These are phyloP conservation scores for Umbelopsis sp. DNA, from an alignment of 192 early-diverging fungal species.

Conservation along the genomic window DNA sequence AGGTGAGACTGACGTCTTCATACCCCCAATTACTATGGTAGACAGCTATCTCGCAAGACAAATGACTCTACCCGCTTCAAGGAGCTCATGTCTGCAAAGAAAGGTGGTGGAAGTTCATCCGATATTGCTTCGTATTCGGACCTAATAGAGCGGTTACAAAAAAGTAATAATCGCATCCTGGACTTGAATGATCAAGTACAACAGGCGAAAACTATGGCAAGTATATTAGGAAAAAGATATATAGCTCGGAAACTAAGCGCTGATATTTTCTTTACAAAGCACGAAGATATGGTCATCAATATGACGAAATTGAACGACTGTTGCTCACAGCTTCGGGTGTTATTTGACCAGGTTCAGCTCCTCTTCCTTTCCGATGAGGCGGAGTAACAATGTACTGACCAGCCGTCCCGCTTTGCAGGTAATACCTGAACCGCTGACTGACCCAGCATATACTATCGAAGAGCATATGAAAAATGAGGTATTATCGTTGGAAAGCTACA, in stretches of 20 bases:
- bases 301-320: conserved; percentile 23
- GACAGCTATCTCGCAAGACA: neutral
- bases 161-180: neutral
- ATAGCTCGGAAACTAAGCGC: neutral
- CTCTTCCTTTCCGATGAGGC: neutral
- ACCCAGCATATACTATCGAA: conserved; percentile 17
- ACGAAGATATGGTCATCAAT: conserved; percentile 23
- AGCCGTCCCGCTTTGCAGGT: neutral
- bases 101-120: neutral
- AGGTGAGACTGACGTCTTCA: neutral
- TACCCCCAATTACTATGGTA: neutral
- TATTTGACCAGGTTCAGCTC: conserved; percentile 31
- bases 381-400: neutral
- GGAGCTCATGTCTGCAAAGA: neutral
- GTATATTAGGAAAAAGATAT: neutral
- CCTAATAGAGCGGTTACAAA: conserved; percentile 8
- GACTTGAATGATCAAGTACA: conserved; percentile 24
- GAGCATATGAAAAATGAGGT: conserved; percentile 31
- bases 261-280: neutral
- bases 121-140: conserved; percentile 6
- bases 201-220: conserved; percentile 26
- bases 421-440: conserved; percentile 13
- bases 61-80: conserved; percentile 3
- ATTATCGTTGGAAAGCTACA: conserved; percentile 11
- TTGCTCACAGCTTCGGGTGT: conserved; percentile 19